Evolutionary conservation across 2,329 filamentous ascomycete species (phyloP).

Genomic region (Alternaria tenuissima): DNA sequence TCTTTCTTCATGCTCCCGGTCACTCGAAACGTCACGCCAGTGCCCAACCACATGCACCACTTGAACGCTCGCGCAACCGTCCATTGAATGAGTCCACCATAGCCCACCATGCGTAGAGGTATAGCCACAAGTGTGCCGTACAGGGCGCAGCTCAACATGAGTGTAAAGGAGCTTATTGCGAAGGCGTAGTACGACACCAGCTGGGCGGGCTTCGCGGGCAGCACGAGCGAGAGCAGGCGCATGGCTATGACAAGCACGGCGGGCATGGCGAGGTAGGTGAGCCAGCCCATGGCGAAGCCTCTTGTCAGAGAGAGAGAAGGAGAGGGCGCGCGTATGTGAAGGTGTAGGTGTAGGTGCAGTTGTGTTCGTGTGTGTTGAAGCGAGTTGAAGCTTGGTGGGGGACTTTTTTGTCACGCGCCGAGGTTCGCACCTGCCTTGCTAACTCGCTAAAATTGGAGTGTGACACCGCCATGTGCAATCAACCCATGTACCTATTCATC

Average conservation of each 20-base stretch:
- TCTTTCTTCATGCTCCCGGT: conserved; percentile 53
- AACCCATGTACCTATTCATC: not conserved
- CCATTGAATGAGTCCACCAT: conserved; percentile 85
- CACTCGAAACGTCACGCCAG: conserved; percentile 79
- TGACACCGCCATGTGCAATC: conserved; percentile 8
- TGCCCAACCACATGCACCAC: conserved; percentile 75
- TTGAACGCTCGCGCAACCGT: conserved; percentile 81
- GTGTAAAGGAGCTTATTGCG: conserved; percentile 56
- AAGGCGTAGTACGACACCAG: conserved; percentile 71
- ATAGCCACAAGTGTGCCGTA: conserved; percentile 82
- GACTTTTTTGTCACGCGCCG: conserved; percentile 36
- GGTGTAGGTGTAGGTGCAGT: conserved; percentile 4
- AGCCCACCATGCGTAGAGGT: conserved; percentile 73
- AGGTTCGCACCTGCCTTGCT: conserved; percentile 22
- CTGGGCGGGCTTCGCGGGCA: conserved; percentile 41
- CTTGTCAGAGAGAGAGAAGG: conserved; percentile 1
- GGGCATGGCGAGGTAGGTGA: conserved; percentile 40
- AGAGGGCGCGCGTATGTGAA: not conserved
- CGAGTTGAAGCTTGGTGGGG: conserved; percentile 16
- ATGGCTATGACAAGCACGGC: conserved; percentile 41
- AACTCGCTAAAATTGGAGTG: conserved; percentile 20
- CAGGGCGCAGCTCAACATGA: conserved; percentile 57
- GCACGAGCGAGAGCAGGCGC: conserved; percentile 36
- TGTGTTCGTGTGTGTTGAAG: not conserved
- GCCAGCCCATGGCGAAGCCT: conserved; percentile 40